Evolutionary conservation across 2,329 filamentous ascomycete genomes (phyloP).

Genomic region (Orbilia oligospora): DNA sequence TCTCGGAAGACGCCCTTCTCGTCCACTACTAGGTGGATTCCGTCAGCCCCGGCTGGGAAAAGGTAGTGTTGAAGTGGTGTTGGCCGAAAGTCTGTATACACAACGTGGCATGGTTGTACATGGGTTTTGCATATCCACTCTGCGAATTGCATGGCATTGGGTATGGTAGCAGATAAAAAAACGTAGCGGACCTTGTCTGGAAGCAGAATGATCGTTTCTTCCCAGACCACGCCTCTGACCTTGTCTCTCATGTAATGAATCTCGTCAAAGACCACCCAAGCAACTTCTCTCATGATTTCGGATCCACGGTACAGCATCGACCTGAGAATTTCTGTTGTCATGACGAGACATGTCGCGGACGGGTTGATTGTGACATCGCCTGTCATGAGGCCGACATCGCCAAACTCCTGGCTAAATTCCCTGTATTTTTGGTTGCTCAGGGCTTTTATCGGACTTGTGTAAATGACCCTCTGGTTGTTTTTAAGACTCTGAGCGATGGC

Average conservation of each 20-base stretch:
- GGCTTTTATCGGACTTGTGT: slow-evolving; percentile 99
- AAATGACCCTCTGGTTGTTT: slow-evolving; percentile 98
- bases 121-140: slow-evolving; percentile 99
- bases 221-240: slow-evolving; percentile 94
- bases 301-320: slow-evolving; percentile 99
- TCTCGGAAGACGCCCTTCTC: slow-evolving; percentile 97
- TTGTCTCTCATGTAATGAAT: slow-evolving; percentile 99
- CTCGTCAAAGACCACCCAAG: slow-evolving; percentile 98
- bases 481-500: slow-evolving; percentile 97
- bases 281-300: slow-evolving; percentile 99
- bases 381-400: slow-evolving; percentile 97
- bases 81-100: slow-evolving; percentile 98
- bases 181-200: slow-evolving; percentile 99
- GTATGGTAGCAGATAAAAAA: slow-evolving; percentile 97
- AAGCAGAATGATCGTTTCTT: slow-evolving; percentile 97
- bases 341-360: slow-evolving; percentile 95
- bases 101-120: slow-evolving; percentile 96
- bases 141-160: slow-evolving; percentile 98
- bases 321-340: slow-evolving; percentile 99
- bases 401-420: slow-evolving; percentile 95
- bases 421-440: slow-evolving; percentile 98
- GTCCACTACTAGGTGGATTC: slow-evolving; percentile 93
- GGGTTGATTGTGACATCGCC: slow-evolving; percentile 99
- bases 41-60: slow-evolving; percentile 91
- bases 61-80: slow-evolving; percentile 98